Percentiles rank a stretch among this genome's conserved stretches.
Conservation (phyloP, 1,284 basidiomycete genomes). For the Malassezia nana region DNA sequence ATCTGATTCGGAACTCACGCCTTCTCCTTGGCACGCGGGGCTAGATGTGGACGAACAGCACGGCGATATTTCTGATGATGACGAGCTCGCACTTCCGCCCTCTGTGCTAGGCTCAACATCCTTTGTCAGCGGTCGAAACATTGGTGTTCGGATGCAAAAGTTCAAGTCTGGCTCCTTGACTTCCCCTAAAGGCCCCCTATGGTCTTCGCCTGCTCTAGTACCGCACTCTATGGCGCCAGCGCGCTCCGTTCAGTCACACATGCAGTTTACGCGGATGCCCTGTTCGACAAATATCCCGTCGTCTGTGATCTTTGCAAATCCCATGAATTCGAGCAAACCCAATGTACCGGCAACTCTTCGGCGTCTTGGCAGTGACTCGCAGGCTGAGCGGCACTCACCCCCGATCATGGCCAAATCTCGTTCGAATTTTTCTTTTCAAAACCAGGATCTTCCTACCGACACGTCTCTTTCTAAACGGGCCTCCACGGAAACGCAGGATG, state of each 20-base stretch:
- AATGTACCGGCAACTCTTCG: neutral
- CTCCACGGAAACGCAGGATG: neutral
- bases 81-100: slow-evolving; percentile 14
- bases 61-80: neutral
- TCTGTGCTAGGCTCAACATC: neutral
- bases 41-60: slow-evolving; percentile 3
- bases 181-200: neutral
- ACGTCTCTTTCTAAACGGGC: neutral
- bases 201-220: neutral
- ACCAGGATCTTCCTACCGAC: neutral
- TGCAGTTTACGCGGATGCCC: slow-evolving; percentile 14
- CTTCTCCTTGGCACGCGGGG: slow-evolving; percentile 15
- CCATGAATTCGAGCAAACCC: neutral
- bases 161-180: neutral
- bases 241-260: neutral
- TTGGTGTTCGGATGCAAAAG: neutral
- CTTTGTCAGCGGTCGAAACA: neutral
- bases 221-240: neutral
- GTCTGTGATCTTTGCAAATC: slow-evolving; percentile 1
- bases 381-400: neutral
- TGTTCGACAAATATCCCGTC: slow-evolving; percentile 14
- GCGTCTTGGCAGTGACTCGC: neutral
- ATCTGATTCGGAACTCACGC: slow-evolving; percentile 3
- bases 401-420: neutral
- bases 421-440: neutral